Conservation (phyloP, 164 flowering plant genomes). For the Aristolochia fimbriata region DNA sequence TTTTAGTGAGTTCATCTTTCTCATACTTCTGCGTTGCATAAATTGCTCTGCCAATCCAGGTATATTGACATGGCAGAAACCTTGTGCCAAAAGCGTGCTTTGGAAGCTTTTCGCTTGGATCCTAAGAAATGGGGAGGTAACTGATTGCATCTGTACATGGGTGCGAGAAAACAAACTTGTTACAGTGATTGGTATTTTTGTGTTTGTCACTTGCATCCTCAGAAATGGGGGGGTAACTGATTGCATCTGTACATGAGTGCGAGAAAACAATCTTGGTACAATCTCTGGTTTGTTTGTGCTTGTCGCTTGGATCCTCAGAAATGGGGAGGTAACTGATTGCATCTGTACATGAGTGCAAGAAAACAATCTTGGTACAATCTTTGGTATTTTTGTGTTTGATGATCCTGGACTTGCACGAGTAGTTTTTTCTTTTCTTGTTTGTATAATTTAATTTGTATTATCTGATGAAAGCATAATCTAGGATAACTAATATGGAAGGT, state of each 20-base stretch:
- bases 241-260: neutral
- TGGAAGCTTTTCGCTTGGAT: conserved; percentile 91
- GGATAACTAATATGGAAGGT: no score
- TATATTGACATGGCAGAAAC: conserved; percentile 99
- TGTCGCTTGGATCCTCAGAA: conserved; percentile 75
- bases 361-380: no score
- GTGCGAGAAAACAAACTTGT: no score
- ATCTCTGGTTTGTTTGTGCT: no score
- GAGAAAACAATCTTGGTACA: no score
- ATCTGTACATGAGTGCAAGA: no score
- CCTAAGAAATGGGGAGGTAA: conserved; percentile 99
- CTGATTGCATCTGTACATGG: neutral
- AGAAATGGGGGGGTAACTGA: conserved; percentile 91
- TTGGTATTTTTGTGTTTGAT: no score
- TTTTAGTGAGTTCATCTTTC: neutral
- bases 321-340: conserved; percentile 78
- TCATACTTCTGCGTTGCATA: neutral
- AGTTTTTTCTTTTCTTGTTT: no score
- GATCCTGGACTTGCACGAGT: no score
- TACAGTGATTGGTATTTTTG: no score
- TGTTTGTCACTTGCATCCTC: conserved; percentile 86
- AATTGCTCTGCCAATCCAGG: conserved; percentile 27
- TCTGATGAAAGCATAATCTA: no score
- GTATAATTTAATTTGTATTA: no score
- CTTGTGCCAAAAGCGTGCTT: conserved; percentile 94